Evolutionary conservation across 2,329 filamentous ascomycete genomes (phyloP).

Genomic region (Penicillium sp.): DNA sequence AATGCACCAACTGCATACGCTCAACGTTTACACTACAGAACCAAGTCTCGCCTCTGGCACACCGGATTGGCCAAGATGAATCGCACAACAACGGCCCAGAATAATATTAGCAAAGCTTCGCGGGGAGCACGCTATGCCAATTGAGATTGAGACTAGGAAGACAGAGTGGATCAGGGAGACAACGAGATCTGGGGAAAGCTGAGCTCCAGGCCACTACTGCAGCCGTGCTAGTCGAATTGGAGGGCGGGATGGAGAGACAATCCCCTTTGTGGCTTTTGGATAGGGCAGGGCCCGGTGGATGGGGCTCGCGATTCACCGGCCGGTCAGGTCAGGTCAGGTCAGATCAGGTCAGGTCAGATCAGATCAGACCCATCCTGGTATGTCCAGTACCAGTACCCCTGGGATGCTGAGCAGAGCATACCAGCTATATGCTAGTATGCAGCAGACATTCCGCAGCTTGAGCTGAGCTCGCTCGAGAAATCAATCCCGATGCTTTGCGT

Average conservation of each 20-base stretch:
- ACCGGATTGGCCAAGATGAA: conserved; percentile 4
- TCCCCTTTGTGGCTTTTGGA: conserved; percentile 19
- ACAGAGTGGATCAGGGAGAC: conserved; percentile 20
- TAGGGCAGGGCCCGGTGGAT: conserved; percentile 17
- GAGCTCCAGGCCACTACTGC: conserved; percentile 12
- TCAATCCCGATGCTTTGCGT: neutral
- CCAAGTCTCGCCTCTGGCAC: too few species aligned
- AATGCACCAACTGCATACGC: neutral
- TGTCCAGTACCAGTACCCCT: neutral
- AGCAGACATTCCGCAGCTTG: neutral
- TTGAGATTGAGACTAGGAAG: conserved; percentile 21
- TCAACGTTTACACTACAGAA: too few species aligned
- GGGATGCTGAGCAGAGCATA: neutral
- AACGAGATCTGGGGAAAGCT: conserved; percentile 25
- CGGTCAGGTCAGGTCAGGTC: neutral
- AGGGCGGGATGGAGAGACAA: conserved; percentile 8
- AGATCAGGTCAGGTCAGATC: neutral
- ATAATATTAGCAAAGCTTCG: conserved; percentile 4
- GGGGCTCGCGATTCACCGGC: conserved; percentile 4
- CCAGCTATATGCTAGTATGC: neutral
- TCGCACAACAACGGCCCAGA: conserved; percentile 1
- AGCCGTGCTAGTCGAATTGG: conserved; percentile 15
- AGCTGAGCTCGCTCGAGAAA: neutral
- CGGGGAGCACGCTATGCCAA: conserved; percentile 19
- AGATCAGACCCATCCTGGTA: too few species aligned